Conservation (phyloP, 208 protist genomes). For the Borovskyia barvae region DNA sequence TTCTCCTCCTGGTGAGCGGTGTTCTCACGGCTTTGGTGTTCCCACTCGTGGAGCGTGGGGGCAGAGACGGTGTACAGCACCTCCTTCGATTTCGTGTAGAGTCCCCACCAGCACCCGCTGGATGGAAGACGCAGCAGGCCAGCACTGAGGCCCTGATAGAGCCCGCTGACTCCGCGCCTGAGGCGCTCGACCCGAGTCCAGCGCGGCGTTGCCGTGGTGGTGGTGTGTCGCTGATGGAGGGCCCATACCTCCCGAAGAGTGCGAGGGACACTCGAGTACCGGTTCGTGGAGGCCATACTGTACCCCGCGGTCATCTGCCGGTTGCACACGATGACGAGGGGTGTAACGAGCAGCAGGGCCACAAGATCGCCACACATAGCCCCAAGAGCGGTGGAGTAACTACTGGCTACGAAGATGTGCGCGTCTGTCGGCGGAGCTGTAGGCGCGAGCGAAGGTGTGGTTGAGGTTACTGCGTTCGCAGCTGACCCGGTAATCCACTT, state of each 20-base stretch:
- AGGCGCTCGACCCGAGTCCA: slow-evolving; percentile 5
- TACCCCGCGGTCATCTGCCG: slow-evolving; percentile 84
- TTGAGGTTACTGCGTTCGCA: not conserved
- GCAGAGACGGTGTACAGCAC: slow-evolving; percentile 54
- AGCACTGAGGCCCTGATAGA: slow-evolving; percentile 71
- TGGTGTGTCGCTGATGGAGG: slow-evolving; percentile 27
- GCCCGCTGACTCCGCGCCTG: slow-evolving; percentile 34
- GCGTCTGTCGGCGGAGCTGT: not conserved
- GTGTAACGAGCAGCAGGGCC: slow-evolving; percentile 61
- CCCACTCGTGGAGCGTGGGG: slow-evolving; percentile 52
- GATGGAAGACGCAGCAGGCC: slow-evolving; percentile 70
- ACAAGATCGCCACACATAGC: slow-evolving; percentile 76
- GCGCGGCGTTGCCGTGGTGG: not conserved
- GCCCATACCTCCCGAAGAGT: slow-evolving; percentile 54
- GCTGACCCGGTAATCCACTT: not conserved
- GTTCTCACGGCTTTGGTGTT: slow-evolving; percentile 20
- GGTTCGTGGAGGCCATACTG: slow-evolving; percentile 56
- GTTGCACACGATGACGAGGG: slow-evolving; percentile 68
- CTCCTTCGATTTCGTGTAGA: slow-evolving; percentile 79
- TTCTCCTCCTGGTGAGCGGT: not conserved
- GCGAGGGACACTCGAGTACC: slow-evolving; percentile 33
- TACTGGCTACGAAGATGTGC: slow-evolving; percentile 25
- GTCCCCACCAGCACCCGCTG: slow-evolving; percentile 80
- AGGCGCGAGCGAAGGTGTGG: not conserved
- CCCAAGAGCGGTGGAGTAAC: slow-evolving; percentile 48